Base-by-base conservation (phyloP, 2,329 filamentous ascomycete genomes). In the Hypoxylon sp. region DNA sequence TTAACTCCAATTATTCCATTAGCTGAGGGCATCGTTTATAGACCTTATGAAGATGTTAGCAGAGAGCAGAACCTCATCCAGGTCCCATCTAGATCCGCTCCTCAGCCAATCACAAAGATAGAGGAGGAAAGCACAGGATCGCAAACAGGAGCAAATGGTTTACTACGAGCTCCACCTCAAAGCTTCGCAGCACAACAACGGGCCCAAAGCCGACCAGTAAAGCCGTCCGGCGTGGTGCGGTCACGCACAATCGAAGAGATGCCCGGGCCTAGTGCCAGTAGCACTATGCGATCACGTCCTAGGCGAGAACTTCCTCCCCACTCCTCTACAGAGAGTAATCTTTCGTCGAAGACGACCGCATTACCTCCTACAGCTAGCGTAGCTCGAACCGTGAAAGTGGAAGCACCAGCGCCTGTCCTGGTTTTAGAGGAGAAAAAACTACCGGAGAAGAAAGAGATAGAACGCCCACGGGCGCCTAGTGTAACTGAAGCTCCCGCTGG, bases 151-250 rank as follows among this genome's bases (percentile, higher is more conserved):
- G 79, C 82, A 0, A 78, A 81, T 0, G 83, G 82, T 3, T 78
- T 88, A 4, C 76, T 89, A 22, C 82, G 84, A 37, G 85, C 83
- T 37, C 87, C 84, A 2, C 87, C 87, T 9, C 88, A 91, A 75
- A 91, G 89, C 75, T 91, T 90, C 77, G 89, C 89, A 11, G 89
- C 89, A 3, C 89, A 91, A 71, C 89, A 91, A 72, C 81, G 89
- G 71, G 86, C 87, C 24, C 88, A 89, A 68, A 83, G 83, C 70
- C 83, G 83, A 63, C 84, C 86, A 5, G 67, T 74, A 9, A 75
- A 77, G 33, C 57, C 77, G 1, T 52, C 71, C 42, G 51, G 74
- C 35, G 26, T 76, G 29, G 37, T 67, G 13, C 78, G 80, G 46
- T 75, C 78, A 5, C 80, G 78, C 37, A 77, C 79, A 1, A 63